phyloP scores from a whole-genome alignment of 2,329 filamentous ascomycete species.

The Curvularia sp. region DNA sequence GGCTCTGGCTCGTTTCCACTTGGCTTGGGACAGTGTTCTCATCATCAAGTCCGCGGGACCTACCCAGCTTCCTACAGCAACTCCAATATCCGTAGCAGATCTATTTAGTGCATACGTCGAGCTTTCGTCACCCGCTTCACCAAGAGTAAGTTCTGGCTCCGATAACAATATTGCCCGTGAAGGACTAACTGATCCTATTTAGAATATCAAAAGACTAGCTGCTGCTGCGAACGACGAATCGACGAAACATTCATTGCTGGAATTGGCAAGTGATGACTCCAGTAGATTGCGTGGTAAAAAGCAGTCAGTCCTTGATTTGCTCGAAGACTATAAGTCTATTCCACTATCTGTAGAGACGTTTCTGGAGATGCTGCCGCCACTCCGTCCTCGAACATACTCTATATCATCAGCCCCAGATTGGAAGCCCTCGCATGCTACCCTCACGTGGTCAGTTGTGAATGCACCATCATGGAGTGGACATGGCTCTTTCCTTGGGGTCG shows the following conservation, averaged over 20 bases:
- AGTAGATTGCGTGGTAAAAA: background rate
- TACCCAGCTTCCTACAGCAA: background rate
- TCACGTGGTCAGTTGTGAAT: background rate
- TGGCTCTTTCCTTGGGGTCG: background rate
- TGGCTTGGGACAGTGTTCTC: constrained; percentile 18
- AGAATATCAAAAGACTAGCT: background rate
- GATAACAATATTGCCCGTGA: background rate
- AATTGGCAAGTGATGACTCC: background rate
- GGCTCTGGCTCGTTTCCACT: constrained; percentile 17
- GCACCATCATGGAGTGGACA: background rate
- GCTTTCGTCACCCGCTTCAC: background rate
- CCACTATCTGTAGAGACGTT: background rate
- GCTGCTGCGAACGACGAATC: background rate
- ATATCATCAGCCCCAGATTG: background rate
- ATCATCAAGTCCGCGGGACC: background rate
- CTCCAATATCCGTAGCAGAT: background rate
- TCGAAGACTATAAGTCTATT: background rate
- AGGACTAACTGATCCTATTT: background rate
- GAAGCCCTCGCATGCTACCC: background rate
- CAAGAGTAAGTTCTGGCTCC: background rate
- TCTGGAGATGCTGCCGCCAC: background rate
- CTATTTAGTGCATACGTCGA: background rate
- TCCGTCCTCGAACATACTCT: background rate
- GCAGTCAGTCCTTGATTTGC: background rate
- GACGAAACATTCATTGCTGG: background rate